Evolutionary conservation across 257 asterid species (phyloP).

Genomic region (Fraxinus americana): DNA sequence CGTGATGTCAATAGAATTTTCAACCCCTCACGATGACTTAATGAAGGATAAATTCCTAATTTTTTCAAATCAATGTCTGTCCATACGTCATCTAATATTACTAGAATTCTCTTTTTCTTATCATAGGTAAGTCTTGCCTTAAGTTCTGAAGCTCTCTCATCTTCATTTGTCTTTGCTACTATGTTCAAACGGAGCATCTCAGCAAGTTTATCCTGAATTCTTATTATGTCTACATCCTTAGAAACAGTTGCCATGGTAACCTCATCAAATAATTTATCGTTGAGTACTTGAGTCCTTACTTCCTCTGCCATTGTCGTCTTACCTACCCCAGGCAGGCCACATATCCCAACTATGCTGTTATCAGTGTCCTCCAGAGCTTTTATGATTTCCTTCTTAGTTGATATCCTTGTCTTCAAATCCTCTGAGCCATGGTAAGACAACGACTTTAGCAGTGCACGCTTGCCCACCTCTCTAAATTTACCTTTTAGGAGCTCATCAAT

Average conservation of each 20-base stretch:
- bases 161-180: background rate
- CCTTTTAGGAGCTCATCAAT: background rate
- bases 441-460: background rate
- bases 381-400: constrained; percentile 6
- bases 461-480: background rate
- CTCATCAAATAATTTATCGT: constrained; percentile 7
- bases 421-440: background rate
- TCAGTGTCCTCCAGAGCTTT: constrained; percentile 9
- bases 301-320: constrained; percentile 20
- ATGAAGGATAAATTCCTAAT: constrained; percentile 24
- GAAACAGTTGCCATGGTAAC: constrained; percentile 6
- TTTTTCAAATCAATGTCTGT: background rate
- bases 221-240: background rate
- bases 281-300: background rate
- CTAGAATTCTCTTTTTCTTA: background rate
- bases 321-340: constrained; percentile 31
- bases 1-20: constrained; percentile 21
- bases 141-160: background rate
- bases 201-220: constrained; percentile 21
- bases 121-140: background rate
- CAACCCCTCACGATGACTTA: background rate
- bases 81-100: constrained; percentile 24
- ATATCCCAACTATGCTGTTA: constrained; percentile 17
- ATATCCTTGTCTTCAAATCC: constrained; percentile 11
- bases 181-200: constrained; percentile 8